Evolutionary conservation across 164 flowering plant species (phyloP).

Genomic region (Dillenia turbinata): DNA sequence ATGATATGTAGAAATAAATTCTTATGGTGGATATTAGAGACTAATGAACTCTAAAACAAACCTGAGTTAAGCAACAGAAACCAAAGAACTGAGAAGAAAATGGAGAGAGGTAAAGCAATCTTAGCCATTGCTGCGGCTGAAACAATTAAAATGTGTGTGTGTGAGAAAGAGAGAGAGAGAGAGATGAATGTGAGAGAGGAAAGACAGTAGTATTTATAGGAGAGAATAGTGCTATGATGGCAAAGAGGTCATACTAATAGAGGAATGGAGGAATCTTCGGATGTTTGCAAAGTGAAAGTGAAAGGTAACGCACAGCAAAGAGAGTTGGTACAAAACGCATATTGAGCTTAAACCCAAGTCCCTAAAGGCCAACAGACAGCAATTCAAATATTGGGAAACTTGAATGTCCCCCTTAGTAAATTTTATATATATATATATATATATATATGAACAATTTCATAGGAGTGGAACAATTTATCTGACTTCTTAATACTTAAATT

Average conservation of each 20-base stretch:
- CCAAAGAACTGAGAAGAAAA: neutral
- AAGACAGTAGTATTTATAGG: neutral
- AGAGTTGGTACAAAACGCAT: too few species aligned
- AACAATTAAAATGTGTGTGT: neutral
- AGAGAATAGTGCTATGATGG: neutral
- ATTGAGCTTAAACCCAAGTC: too few species aligned
- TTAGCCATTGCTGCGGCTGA: neutral
- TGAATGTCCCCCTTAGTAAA: too few species aligned
- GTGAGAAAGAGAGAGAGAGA: neutral
- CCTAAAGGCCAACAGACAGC: too few species aligned
- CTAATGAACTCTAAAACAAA: neutral
- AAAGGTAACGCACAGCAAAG: too few species aligned
- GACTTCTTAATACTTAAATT: too few species aligned
- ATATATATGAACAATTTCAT: too few species aligned
- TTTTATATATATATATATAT: too few species aligned
- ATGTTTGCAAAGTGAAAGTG: too few species aligned
- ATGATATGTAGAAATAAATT: too few species aligned
- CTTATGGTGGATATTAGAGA: neutral
- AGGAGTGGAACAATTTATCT: too few species aligned
- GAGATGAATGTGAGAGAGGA: neutral
- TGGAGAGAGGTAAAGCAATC: neutral
- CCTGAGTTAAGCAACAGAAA: neutral
- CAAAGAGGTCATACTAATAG: neutral
- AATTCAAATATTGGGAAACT: too few species aligned
- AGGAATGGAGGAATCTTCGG: neutral